Percentiles rank a stretch among this genome's conserved stretches.
Evolutionary conservation across 1,284 basidiomycete genomes (phyloP).

Genomic region (Porogramme epimiltina): DNA sequence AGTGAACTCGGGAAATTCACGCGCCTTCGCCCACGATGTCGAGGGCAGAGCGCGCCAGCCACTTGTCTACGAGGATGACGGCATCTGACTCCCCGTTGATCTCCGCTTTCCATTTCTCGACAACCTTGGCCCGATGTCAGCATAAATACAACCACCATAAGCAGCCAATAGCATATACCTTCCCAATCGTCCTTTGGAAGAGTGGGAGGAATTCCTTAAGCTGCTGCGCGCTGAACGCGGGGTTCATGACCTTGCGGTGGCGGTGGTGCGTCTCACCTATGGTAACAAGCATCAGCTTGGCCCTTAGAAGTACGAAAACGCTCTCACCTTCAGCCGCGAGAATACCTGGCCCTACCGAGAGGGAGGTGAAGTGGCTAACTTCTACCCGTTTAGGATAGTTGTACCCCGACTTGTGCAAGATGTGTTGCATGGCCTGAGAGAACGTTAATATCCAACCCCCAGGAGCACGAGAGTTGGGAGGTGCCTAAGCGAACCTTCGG

Average conservation of each 20-base stretch:
- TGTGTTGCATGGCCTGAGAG: slow-evolving; percentile 27
- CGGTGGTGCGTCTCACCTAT: slow-evolving; percentile 41
- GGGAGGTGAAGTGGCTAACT: slow-evolving; percentile 1
- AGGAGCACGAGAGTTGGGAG: too few species aligned
- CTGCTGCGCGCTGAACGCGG: slow-evolving; percentile 43
- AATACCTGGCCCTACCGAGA: slow-evolving; percentile 22
- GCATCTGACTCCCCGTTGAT: slow-evolving; percentile 4
- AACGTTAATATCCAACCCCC: background rate
- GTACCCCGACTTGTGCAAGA: slow-evolving; percentile 29
- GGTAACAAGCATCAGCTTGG: background rate
- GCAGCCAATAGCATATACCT: slow-evolving; percentile 29
- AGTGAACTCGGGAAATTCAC: background rate
- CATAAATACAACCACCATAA: too few species aligned
- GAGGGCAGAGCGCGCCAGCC: slow-evolving; percentile 32
- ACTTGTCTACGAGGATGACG: slow-evolving; percentile 11
- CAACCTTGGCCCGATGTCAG: background rate
- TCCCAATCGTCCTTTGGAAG: slow-evolving; percentile 41
- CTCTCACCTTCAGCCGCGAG: slow-evolving; percentile 4
- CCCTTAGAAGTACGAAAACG: background rate
- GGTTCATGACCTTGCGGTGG: slow-evolving; percentile 40
- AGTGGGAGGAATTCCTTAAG: slow-evolving; percentile 47
- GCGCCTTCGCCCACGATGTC: slow-evolving; percentile 35
- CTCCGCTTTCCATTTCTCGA: slow-evolving; percentile 21
- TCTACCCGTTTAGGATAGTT: slow-evolving; percentile 22
- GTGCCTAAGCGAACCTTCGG: slow-evolving; percentile 7